A percentile compares a stretch with the other conserved stretches of the same genome.
phyloP scores from a whole-genome alignment of 2,329 filamentous ascomycete species.

The Fragosphaeria purpurea region DNA sequence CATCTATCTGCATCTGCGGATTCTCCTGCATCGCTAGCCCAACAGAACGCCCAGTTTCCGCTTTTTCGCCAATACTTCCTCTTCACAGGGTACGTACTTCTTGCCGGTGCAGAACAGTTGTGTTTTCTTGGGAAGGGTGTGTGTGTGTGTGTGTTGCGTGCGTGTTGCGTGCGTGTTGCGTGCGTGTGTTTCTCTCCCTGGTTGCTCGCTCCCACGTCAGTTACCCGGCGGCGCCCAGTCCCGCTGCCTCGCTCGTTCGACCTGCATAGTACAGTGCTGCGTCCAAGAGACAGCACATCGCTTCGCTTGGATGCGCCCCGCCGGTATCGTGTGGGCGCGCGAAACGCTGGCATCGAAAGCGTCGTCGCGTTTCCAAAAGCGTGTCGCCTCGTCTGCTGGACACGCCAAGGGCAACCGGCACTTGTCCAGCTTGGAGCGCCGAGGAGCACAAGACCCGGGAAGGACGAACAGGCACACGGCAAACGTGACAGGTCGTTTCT shows the following conservation, averaged over 20 bases:
- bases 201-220: background rate
- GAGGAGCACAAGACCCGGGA: too few relatives aligned
- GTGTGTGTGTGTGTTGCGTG: too few relatives aligned
- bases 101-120: background rate
- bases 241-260: too few relatives aligned
- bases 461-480: too few relatives aligned
- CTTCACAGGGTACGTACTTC: background rate
- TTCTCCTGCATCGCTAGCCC: constrained; percentile 11
- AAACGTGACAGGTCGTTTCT: too few relatives aligned
- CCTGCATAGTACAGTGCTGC: too few relatives aligned
- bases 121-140: too few relatives aligned
- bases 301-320: background rate
- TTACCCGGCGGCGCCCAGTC: too few relatives aligned
- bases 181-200: background rate
- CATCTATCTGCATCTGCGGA: constrained; percentile 9
- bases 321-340: background rate
- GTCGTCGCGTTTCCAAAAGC: too few relatives aligned
- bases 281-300: constrained; percentile 3
- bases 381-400: too few relatives aligned
- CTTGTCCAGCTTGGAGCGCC: too few relatives aligned
- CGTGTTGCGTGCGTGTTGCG: background rate
- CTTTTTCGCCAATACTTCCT: constrained; percentile 1
- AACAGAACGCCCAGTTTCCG: background rate
- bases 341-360: background rate
- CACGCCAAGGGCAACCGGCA: too few relatives aligned